Percentiles rank a stretch among this genome's conserved stretches.
Evolutionary conservation across 495 filamentous ascomycete species (phyloP).

Genomic region (Clohesyomyces aquaticus): DNA sequence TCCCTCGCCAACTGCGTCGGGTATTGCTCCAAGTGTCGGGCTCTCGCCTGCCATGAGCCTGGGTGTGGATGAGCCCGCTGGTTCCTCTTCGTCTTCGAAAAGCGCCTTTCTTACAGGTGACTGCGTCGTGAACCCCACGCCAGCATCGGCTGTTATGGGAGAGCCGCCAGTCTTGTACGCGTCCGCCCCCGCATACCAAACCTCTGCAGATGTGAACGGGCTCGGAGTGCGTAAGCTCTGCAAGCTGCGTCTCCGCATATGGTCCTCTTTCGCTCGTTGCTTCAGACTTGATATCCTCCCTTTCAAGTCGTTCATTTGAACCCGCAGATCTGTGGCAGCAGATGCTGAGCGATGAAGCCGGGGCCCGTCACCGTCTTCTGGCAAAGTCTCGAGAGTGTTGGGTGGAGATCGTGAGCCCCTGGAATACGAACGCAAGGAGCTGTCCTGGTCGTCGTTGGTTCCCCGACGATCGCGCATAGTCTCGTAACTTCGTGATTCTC

Average conservation of each 20-base stretch:
- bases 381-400: slow-evolving; percentile 41
- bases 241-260: slow-evolving; percentile 77
- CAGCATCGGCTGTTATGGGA: slow-evolving; percentile 35
- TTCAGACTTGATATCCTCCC: slow-evolving; percentile 86
- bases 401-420: slow-evolving; percentile 34
- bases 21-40: background rate
- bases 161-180: slow-evolving; percentile 34
- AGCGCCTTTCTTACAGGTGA: slow-evolving; percentile 53
- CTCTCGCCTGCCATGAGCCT: background rate
- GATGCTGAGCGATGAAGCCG: slow-evolving; percentile 62
- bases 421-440: slow-evolving; percentile 32
- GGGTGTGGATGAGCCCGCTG: slow-evolving; percentile 27
- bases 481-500: slow-evolving; percentile 37
- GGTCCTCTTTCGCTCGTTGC: slow-evolving; percentile 81
- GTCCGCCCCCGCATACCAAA: slow-evolving; percentile 60
- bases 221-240: slow-evolving; percentile 84
- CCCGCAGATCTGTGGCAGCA: slow-evolving; percentile 66
- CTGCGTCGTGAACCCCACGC: slow-evolving; percentile 33
- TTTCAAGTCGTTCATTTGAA: slow-evolving; percentile 92
- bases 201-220: slow-evolving; percentile 78
- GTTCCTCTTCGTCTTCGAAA: slow-evolving; percentile 42
- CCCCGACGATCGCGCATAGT: slow-evolving; percentile 33
- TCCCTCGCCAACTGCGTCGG: background rate
- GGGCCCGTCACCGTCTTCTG: slow-evolving; percentile 50
- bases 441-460: slow-evolving; percentile 13